phyloP scores from a whole-genome alignment of 192 early-diverging fungal genomes.

The Piromyces finnis region DNA sequence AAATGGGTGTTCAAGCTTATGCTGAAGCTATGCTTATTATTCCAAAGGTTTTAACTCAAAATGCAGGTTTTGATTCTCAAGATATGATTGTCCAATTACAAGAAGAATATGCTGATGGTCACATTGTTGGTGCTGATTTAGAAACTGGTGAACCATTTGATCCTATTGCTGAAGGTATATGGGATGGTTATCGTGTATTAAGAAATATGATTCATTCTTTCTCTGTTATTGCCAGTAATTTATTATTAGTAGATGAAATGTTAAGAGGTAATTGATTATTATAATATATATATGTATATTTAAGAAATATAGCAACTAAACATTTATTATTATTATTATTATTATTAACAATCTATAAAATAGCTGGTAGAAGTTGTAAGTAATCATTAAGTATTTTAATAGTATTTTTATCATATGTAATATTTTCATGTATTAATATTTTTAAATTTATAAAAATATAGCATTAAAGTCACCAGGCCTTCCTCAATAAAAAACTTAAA shows the following conservation, averaged over 20 bases:
- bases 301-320: too few relatives aligned
- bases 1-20: constrained; percentile 93
- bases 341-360: too few relatives aligned
- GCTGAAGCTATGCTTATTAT: constrained; percentile 90
- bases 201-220: constrained; percentile 92
- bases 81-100: constrained; percentile 85
- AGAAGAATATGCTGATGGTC: constrained; percentile 80
- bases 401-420: too few relatives aligned
- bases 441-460: too few relatives aligned
- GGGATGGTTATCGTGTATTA: constrained; percentile 96
- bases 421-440: too few relatives aligned
- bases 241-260: constrained; percentile 96
- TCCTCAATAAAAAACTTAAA: background rate
- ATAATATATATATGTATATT: too few relatives aligned
- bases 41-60: constrained; percentile 87
- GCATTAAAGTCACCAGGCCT: background rate
- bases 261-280: constrained; percentile 38
- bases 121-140: constrained; percentile 83
- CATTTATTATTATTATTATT: too few relatives aligned
- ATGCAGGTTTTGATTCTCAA: constrained; percentile 90
- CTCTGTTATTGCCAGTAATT: constrained; percentile 95
- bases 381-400: background rate
- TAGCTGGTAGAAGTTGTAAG: constrained; percentile 13
- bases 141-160: constrained; percentile 86
- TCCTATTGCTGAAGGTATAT: constrained; percentile 80